Evolutionary conservation across 208 protist species (phyloP), one percentile per base, ranked within the genome.

Genomic region (Leishmania lainsoni): DNA sequence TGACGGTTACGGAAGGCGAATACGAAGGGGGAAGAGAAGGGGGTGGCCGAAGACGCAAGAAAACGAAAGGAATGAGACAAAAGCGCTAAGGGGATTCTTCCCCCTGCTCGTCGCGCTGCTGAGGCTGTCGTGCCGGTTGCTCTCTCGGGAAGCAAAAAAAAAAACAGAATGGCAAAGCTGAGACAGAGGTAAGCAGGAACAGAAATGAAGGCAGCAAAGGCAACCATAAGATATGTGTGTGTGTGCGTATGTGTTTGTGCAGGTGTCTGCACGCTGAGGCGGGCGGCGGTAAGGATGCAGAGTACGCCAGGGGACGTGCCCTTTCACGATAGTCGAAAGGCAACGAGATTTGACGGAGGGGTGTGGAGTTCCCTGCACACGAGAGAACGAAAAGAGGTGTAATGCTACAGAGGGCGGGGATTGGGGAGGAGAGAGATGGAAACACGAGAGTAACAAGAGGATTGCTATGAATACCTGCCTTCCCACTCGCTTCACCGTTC

Each of bases 261-360:
- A 26, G 51, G 32, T 61, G 22, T 61, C 32, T 45, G 72, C 72
- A 76, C 48, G 9, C 16, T 51, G 26, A 51, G 32, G 66, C 42
- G 42, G 26, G 32, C 69, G 26, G 9, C 42, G 26, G 5, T 35
- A 51, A n/a, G 32, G 26, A 51, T 29, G 26, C 45, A 54, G 14
- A 29, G 45, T 10, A 52, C 69, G 35, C 69, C 51, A 35, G 22
- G 39, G 5, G n/a, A n/a, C 22, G 45, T 54, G 69, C 3, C 9
- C 69, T 54, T 73, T 52, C 69, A 54, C 45, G 22, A 54, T 9
- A 54, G 69, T 73, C 26, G 26, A 73, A 73, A 54, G 69, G 45
- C 45, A 14, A 73, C 42, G 39, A 17, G 45, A 4, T 51, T 73
- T 45, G 8, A 73, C 22, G 22, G 45, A 54, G 45, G n/a, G 6